Percentiles rank a stretch among this genome's conserved stretches.
Evolutionary conservation across 2,329 filamentous ascomycete genomes (phyloP).

Genomic region (Aspergillus fructus): DNA sequence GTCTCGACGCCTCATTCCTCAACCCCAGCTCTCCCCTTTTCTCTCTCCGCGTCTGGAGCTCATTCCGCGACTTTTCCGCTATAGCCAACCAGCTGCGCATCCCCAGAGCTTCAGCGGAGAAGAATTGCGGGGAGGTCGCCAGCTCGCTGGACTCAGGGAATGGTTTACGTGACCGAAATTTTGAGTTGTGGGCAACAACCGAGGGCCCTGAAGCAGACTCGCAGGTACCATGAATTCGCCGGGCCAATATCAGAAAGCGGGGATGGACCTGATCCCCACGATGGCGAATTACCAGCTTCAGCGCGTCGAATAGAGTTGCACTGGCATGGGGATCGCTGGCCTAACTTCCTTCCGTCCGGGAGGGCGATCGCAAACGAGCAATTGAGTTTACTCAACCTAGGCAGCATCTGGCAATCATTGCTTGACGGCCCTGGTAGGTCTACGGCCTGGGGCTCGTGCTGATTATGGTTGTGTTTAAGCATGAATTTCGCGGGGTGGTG

Average conservation of each 20-base stretch:
- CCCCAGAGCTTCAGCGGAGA: too few relatives aligned
- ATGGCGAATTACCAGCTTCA: not conserved
- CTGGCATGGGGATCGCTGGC: not conserved
- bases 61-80: too few relatives aligned
- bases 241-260: not conserved
- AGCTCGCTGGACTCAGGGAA: not conserved
- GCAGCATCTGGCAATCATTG: too few relatives aligned
- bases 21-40: too few relatives aligned
- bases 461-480: not conserved
- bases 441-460: not conserved
- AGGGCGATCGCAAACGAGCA: too few relatives aligned
- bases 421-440: too few relatives aligned
- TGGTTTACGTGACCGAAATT: not conserved
- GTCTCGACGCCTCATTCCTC: not conserved
- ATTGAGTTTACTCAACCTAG: too few relatives aligned
- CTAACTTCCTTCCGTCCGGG: too few relatives aligned
- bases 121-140: too few relatives aligned
- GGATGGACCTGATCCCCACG: not conserved
- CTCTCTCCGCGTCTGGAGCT: too few relatives aligned
- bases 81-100: too few relatives aligned
- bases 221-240: not conserved
- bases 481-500: not conserved
- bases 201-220: not conserved
- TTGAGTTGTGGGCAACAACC: not conserved
- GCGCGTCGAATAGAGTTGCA: too few relatives aligned